Evolutionary conservation across 129 eudicot genomes (phyloP), one percentile per base, ranked within the genome.

Genomic region (Saposhnikovia divaricata): DNA sequence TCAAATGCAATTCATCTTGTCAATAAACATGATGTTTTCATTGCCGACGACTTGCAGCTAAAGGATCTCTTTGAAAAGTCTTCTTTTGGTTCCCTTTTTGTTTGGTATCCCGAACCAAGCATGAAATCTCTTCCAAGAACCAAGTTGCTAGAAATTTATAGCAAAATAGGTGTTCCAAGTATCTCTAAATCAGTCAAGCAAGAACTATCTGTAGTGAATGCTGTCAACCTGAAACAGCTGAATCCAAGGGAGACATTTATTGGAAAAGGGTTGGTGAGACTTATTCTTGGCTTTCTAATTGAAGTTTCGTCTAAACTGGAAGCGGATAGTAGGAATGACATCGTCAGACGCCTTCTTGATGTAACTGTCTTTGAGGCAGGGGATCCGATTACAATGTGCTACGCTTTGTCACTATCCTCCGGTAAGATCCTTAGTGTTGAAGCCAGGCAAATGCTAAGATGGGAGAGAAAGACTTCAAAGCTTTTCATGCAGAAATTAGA

Each of bases 231-330:
- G 13, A 47, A 66, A 25, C 55, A 68, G 14, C 79, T 82, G 15
- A 27, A 74, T 25, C 73, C 78, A 27, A 80, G 31, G 1, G 87
- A 86, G 14, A 42, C 40, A 16, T 34, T 82, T 0, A 68, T 75
- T 7, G 80, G 81, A 61, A 86, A 65, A 51, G 94, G 94, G 5
- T 77, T 90, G 57, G 31, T 83, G 9, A 86, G 69, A 63, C 84
- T 90, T 16, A 74, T 90, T 79, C 80, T 90, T 19, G 91, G 91
- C 0, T 88, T 90, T 77, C 87, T 90, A 15, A 82, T 83, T 46
- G 85, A 81, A 40, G 84, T 81, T 0, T 48, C 40, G 23, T 68
- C 85, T 3, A 80, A 86, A 21, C 59, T 88, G 48, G 90, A 84
- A 31, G 51, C 71, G 8, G 68, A 83, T 69, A 80, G 38, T 45